Percentiles rank a stretch among this genome's conserved stretches.
Conservation (phyloP, 2,329 filamentous ascomycete genomes). For the Passalora sequoiae region DNA sequence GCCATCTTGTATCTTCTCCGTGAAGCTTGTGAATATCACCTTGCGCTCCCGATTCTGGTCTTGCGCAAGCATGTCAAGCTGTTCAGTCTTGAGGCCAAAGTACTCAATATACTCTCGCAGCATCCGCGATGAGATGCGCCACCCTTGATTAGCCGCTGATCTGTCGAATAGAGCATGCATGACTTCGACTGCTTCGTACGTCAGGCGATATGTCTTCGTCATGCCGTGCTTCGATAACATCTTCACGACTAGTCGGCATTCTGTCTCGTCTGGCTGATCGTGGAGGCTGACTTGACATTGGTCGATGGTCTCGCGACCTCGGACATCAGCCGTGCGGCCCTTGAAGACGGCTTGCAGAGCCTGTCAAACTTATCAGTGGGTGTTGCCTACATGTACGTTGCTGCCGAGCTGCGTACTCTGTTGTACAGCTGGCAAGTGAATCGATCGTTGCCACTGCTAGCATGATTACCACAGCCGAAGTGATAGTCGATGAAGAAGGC, state of each 20-base stretch:
- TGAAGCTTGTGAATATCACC: conserved; percentile 74
- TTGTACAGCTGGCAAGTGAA: conserved; percentile 75
- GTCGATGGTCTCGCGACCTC: conserved; percentile 66
- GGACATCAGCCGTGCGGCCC: conserved; percentile 57
- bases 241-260: conserved; percentile 69
- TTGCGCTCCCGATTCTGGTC: conserved; percentile 50
- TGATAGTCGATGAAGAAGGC: conserved; percentile 70
- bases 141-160: conserved; percentile 61
- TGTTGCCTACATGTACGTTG: not conserved
- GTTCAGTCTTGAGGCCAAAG: conserved; percentile 74
- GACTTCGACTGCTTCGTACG: conserved; percentile 68
- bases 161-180: conserved; percentile 71
- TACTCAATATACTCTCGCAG: conserved; percentile 73
- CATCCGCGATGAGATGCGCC: conserved; percentile 66
- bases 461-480: conserved; percentile 41
- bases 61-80: conserved; percentile 71
- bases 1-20: conserved; percentile 68
- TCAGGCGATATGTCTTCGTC: conserved; percentile 70
- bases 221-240: conserved; percentile 71
- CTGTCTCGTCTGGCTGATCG: conserved; percentile 60
- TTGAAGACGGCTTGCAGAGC: conserved; percentile 68
- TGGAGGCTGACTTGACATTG: conserved; percentile 69
- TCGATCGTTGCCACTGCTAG: conserved; percentile 34
- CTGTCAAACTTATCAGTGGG: conserved; percentile 9
- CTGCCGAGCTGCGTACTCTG: conserved; percentile 46